These are phyloP conservation scores for Herpetospermum pedunculosum DNA, from an alignment of 306 rosid species.

Conservation along the genomic window DNA sequence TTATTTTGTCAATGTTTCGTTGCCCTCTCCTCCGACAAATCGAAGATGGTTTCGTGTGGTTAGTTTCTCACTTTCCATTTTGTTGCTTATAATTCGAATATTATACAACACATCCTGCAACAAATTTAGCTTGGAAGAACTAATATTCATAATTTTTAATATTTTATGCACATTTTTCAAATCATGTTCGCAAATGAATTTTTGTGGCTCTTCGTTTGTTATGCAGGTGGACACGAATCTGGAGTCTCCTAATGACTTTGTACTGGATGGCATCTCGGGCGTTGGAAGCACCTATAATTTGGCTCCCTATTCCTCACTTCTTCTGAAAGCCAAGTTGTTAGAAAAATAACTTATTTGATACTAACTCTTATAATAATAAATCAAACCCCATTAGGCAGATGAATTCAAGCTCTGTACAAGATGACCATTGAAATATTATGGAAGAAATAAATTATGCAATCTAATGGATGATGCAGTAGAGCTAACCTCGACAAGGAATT, in stretches of 20 bases:
- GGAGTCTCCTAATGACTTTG: constrained; percentile 62
- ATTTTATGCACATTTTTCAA: neutral
- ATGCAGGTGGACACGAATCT: constrained; percentile 77
- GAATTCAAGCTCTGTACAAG: neutral
- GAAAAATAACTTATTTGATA: constrained; percentile 4
- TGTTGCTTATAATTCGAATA: neutral
- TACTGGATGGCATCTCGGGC: constrained; percentile 45
- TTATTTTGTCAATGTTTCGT: constrained; percentile 30
- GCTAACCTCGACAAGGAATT: neutral
- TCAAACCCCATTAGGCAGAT: neutral
- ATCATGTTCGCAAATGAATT: neutral
- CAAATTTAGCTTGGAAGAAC: neutral
- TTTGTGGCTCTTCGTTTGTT: neutral
- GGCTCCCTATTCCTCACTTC: constrained; percentile 79
- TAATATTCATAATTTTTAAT: neutral
- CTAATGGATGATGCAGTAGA: neutral
- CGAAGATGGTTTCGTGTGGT: constrained; percentile 90
- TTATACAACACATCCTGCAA: neutral
- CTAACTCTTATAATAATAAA: neutral
- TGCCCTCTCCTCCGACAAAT: constrained; percentile 53
- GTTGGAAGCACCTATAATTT: constrained; percentile 36
- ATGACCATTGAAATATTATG: neutral
- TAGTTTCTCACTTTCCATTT: constrained; percentile 18
- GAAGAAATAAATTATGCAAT: constrained; percentile 3
- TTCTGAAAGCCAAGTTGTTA: constrained; percentile 59